A percentile compares a stretch with the other conserved stretches of the same genome.
phyloP scores from a whole-genome alignment of 805 yeast species.

The Saccharomycopsis vini region DNA sequence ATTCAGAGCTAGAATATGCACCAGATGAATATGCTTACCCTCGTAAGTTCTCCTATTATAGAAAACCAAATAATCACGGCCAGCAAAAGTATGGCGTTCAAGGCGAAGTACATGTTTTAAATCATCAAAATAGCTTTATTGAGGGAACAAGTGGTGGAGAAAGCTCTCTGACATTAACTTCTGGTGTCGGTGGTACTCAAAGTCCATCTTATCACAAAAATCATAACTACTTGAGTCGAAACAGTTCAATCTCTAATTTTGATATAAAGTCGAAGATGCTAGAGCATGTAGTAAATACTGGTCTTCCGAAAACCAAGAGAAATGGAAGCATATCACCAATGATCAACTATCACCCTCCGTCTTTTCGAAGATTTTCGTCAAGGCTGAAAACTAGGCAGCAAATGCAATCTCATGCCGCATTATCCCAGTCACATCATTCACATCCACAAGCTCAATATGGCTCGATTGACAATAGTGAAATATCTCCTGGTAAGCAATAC shows the following conservation, averaged over 20 bases:
- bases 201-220: background rate
- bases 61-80: slow-evolving; percentile 1
- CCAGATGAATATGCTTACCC: slow-evolving; percentile 19
- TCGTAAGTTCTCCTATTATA: slow-evolving; percentile 15
- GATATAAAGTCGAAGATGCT: too few species aligned
- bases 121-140: background rate
- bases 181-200: background rate
- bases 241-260: slow-evolving; percentile 11
- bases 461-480: background rate
- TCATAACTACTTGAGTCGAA: slow-evolving; percentile 1
- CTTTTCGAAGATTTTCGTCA: slow-evolving; percentile 3
- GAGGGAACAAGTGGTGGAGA: background rate
- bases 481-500: background rate
- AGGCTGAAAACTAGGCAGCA: slow-evolving; percentile 2
- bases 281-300: too few species aligned
- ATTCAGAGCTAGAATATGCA: slow-evolving; percentile 18
- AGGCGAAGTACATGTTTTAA: slow-evolving; percentile 6
- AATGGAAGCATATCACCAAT: background rate
- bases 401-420: background rate
- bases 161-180: slow-evolving; percentile 1
- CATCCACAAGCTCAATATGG: too few species aligned
- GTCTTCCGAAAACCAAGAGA: background rate
- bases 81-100: background rate
- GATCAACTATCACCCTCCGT: slow-evolving; percentile 3
- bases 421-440: background rate